Evolutionary conservation across 768 basidiomycete genomes (phyloP).

Genomic region (Lentinula raphanica): DNA sequence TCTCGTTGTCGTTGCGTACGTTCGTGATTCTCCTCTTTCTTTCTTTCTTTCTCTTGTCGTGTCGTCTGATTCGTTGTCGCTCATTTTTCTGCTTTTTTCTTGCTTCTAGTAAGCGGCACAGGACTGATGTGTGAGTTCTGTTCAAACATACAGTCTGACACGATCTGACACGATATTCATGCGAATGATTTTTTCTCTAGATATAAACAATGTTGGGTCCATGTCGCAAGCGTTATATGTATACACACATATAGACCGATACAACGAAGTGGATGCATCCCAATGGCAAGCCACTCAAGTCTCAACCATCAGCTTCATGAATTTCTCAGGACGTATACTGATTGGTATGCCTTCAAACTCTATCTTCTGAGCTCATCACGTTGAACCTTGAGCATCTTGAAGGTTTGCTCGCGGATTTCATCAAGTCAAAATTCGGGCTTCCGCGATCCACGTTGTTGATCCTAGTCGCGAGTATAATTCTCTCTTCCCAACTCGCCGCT

Average conservation of each 20-base stretch:
- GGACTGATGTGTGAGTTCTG: conserved; percentile 71
- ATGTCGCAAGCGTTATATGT: conserved; percentile 68
- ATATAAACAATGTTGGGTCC: conserved; percentile 85
- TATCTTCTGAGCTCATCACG: not conserved
- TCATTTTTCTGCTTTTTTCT: not conserved
- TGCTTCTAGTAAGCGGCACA: conserved; percentile 59
- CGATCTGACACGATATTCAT: no score
- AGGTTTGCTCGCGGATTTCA: conserved; percentile 69
- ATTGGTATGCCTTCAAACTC: conserved; percentile 45
- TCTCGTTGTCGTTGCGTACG: conserved; percentile 56
- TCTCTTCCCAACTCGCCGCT: conserved; percentile 65
- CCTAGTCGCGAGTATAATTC: conserved; percentile 60
- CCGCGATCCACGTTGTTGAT: conserved; percentile 70
- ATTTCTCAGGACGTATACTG: conserved; percentile 71
- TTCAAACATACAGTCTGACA: no score
- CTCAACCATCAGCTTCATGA: conserved; percentile 75
- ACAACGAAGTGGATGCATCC: conserved; percentile 63
- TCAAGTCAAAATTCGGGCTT: conserved; percentile 47
- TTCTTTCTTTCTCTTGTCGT: not conserved
- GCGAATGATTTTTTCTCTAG: conserved; percentile 26
- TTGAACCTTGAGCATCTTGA: no score
- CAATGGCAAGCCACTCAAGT: conserved; percentile 84
- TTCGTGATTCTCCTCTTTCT: not conserved
- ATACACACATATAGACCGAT: conserved; percentile 45
- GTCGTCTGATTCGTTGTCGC: no score